Evolutionary conservation across 2,329 filamentous ascomycete species (phyloP).

Genomic region (Geosmithia morbida): DNA sequence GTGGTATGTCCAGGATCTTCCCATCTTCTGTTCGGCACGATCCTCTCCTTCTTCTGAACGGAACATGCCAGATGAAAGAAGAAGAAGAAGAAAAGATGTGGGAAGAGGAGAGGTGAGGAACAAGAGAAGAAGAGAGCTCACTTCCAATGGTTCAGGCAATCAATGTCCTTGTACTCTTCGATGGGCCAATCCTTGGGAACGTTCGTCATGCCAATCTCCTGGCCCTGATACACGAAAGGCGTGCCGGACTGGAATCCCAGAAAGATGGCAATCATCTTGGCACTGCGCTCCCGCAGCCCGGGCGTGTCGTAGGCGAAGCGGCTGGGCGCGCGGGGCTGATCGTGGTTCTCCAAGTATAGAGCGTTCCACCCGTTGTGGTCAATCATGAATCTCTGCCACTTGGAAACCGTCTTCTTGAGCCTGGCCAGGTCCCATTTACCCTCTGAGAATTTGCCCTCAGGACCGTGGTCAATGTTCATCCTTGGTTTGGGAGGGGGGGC

Average conservation of each 20-base stretch:
- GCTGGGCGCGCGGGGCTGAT: slow-evolving; percentile 45
- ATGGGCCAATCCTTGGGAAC: slow-evolving; percentile 46
- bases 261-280: slow-evolving; percentile 46
- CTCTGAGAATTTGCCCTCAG: slow-evolving; percentile 26
- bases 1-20: too few species aligned
- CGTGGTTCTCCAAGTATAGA: slow-evolving; percentile 52
- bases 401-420: slow-evolving; percentile 36
- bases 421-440: slow-evolving; percentile 30
- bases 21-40: too few species aligned
- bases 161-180: slow-evolving; percentile 55
- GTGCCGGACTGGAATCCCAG: slow-evolving; percentile 45
- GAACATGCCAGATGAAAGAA: background rate
- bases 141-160: slow-evolving; percentile 37
- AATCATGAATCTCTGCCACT: slow-evolving; percentile 46
- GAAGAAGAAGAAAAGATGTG: background rate
- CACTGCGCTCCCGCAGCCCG: slow-evolving; percentile 30
- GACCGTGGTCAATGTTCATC: slow-evolving; percentile 33
- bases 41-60: too few species aligned
- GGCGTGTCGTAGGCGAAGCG: slow-evolving; percentile 37
- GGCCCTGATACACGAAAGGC: slow-evolving; percentile 54
- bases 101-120: background rate
- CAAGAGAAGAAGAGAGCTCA: slow-evolving; percentile 7
- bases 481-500: too few species aligned
- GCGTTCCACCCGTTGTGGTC: slow-evolving; percentile 49
- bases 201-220: slow-evolving; percentile 55